Evolutionary conservation across 306 rosid species (phyloP).

Genomic region (Inga leiocalycina): DNA sequence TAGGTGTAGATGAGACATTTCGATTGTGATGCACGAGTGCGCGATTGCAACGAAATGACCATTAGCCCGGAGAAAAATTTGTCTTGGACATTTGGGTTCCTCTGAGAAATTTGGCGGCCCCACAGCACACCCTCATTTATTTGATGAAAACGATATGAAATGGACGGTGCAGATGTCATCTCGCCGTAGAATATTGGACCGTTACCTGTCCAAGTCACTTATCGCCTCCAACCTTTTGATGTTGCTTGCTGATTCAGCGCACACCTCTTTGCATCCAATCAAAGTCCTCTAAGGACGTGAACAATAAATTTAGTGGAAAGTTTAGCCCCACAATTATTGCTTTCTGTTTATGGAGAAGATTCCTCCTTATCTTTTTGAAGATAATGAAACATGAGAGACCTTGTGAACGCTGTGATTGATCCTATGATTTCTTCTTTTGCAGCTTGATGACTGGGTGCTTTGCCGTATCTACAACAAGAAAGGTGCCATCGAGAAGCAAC

Average conservation of each 20-base stretch:
- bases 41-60: conserved; percentile 1
- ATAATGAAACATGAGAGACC: neutral
- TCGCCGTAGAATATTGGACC: neutral
- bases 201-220: neutral
- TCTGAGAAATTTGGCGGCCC: conserved; percentile 15
- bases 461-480: conserved; percentile 97
- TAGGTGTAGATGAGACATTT: conserved; percentile 31
- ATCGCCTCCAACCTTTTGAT: neutral
- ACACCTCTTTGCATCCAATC: neutral
- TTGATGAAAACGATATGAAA: neutral
- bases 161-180: conserved; percentile 10
- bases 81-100: conserved; percentile 22
- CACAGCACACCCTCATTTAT: neutral
- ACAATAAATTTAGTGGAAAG: neutral
- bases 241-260: neutral
- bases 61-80: neutral
- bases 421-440: conserved; percentile 49
- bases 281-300: neutral
- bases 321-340: neutral
- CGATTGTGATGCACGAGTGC: neutral
- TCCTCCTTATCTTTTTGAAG: conserved; percentile 37
- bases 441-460: conserved; percentile 97
- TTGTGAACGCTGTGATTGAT: conserved; percentile 17
- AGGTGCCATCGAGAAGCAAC: conserved; percentile 60
- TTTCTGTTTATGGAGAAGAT: conserved; percentile 39